Evolutionary conservation across 2,329 filamentous ascomycete genomes (phyloP), one percentile per base, ranked within the genome.

Genomic region (Magnaporthiopsis poae): DNA sequence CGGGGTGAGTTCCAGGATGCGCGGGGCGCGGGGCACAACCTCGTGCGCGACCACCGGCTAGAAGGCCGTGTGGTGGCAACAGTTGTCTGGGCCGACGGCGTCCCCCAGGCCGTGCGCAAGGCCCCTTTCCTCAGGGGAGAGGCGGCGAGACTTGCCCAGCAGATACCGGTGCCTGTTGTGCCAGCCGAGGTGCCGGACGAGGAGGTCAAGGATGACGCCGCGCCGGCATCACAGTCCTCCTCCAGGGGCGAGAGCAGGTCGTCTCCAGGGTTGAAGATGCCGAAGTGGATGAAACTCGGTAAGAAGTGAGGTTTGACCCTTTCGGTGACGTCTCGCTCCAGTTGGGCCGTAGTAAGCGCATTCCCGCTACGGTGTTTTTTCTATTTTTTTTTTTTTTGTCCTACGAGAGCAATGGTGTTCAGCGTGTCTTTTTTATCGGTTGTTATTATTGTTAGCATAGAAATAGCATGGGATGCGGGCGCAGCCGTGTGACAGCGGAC

Each of bases 1-100:
- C 31, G 64, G 21, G 80, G 79, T 7, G 72, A 78, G 29, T 80
- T 85, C 69, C 75, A 75, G 35, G 81, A 86, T 67, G 77, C 80
- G 21, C 77, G 77, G 15, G 79, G 79, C 62, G 76, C 77, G 9
- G 75, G 77, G 52, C 82, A 82, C 73, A 84, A 75, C 61, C 79
- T 97, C n/a, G 90, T 97, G 67, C 81, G 83, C 65, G 86, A 88
- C 67, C 83, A 96, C 70, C 86, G 88, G 18, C 84, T 97, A 69
- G 83, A 82, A 3, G 87, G 88, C 8, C 84, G 86, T 46, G 88
- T 93, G 39, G 80, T 96, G 11, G 80, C 97, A 61, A 94, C 89
- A 68, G 84, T 96, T 68, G 78, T 87, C 0, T 96, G 92, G 90
- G 85, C 87, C 27, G 84, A 88, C 62, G 80, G 76, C 56, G 89